Evolutionary conservation across 1,139 yeast species (phyloP).

Genomic region (Pneumocystis canis): DNA sequence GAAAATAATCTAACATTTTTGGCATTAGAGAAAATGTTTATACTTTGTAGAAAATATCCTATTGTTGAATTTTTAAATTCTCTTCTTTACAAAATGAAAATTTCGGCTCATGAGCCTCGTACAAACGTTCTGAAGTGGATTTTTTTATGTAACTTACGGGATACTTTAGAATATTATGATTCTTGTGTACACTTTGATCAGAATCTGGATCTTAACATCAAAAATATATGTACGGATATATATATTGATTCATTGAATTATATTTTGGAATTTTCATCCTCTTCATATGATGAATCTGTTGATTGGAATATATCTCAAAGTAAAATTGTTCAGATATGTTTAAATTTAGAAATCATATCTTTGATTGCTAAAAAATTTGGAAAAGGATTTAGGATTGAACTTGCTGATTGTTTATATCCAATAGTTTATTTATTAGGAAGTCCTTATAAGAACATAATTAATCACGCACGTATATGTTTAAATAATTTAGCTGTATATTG

Average conservation of each 20-base stretch:
- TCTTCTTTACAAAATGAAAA: background rate
- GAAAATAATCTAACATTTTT: background rate
- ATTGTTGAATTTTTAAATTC: background rate
- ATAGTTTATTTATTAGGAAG: background rate
- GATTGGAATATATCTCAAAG: background rate
- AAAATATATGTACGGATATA: background rate
- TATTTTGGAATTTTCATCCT: background rate
- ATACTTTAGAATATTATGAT: background rate
- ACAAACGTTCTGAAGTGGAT: background rate
- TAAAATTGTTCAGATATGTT: background rate
- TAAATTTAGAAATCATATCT: background rate
- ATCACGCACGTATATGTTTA: background rate
- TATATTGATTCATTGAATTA: background rate
- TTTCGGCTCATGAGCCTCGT: background rate
- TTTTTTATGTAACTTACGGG: background rate
- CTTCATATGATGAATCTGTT: background rate
- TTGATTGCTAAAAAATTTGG: background rate
- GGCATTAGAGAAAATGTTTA: background rate
- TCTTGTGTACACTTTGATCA: background rate
- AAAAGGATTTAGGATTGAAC: background rate
- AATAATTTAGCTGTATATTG: slow-evolving; percentile 20
- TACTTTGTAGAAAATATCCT: background rate
- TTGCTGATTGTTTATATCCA: background rate
- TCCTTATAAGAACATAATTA: background rate
- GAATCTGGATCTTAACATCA: background rate